Evolutionary conservation across 139 green algal genomes (phyloP).

Genomic region (Gonium pectorale): DNA sequence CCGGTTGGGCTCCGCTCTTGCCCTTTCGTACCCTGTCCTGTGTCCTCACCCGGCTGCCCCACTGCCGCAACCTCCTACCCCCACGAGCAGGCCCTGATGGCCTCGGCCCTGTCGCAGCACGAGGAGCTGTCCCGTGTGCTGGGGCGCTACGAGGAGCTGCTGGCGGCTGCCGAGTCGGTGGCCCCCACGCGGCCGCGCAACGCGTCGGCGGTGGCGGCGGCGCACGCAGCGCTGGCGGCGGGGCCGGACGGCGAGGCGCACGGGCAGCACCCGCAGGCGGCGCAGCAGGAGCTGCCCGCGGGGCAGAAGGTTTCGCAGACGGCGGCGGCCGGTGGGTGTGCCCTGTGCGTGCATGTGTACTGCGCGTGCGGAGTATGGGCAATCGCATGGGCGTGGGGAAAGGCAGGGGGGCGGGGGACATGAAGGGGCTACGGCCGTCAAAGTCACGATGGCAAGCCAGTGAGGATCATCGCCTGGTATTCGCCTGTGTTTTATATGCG

Average conservation of each 20-base stretch:
- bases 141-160: slow-evolving; percentile 37
- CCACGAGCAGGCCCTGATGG: slow-evolving; percentile 21
- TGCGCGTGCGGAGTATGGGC: too few relatives aligned
- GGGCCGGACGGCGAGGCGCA: background rate
- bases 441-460: too few relatives aligned
- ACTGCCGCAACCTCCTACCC: too few relatives aligned
- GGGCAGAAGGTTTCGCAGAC: slow-evolving; percentile 23
- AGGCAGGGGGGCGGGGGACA: too few relatives aligned
- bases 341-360: too few relatives aligned
- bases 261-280: background rate
- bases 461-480: too few relatives aligned
- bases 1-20: too few relatives aligned
- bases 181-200: background rate
- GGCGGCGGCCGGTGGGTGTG: background rate
- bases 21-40: too few relatives aligned
- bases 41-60: background rate
- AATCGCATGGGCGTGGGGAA: too few relatives aligned
- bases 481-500: too few relatives aligned
- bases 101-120: slow-evolving; percentile 17
- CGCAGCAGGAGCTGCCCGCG: background rate
- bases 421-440: too few relatives aligned
- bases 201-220: background rate
- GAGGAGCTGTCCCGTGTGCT: slow-evolving; percentile 38
- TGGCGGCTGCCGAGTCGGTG: slow-evolving; percentile 10
- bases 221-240: background rate